Base-by-base conservation (phyloP, 78 protist genomes). In the Isochrysis galbana region DNA sequence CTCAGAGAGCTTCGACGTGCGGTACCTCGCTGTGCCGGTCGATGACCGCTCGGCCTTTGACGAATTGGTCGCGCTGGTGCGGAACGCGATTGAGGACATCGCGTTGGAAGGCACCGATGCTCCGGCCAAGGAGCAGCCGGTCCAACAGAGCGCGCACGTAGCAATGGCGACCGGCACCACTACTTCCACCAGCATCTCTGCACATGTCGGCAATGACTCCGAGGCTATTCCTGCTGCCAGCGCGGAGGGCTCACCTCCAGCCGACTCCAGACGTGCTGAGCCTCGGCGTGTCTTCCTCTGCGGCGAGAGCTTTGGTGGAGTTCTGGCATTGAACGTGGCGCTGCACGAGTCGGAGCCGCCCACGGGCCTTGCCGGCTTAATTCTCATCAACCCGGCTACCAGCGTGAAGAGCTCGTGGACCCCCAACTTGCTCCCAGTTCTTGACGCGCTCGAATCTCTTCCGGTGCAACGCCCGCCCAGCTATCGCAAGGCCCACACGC, bases 361-460 rank as follows among this genome's bases (percentile, higher is more conserved):
- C n/a, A n/a, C n/a, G n/a, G n/a, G n/a, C n/a, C 84, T 80, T 25
- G 34, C 32, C 34, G 55, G 48, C 29, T 7, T 80, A 23, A 54
- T 44, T 19, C 88, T 80, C 36, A 44, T 80, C 88, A 80, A 80
- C 88, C 88, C 88, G 21, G 88, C 88, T 5, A 80, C 88, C 36
- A 1, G 29, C 32, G 7, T 80, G 29, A 39, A 25, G 21, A 29
- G 54, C 55, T 0, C 88, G 38, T 80, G 88, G 88, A 46, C 88
- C 17, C 0, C 54, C 41, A 17, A 34, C 47, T 46, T 77, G 47
- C 84, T 29, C 17, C 47, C 29, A 5, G 34, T 77, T 3, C 84
- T 77, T 29, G 25, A 34, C 41, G 80, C 80, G 11, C 17, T 70
- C 14, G 42, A n/a, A n/a, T n/a, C n/a, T n/a, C n/a, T n/a, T n/a